phyloP scores from a whole-genome alignment of 345 rosid genomes.

The Xanthoceras sorbifolium region DNA sequence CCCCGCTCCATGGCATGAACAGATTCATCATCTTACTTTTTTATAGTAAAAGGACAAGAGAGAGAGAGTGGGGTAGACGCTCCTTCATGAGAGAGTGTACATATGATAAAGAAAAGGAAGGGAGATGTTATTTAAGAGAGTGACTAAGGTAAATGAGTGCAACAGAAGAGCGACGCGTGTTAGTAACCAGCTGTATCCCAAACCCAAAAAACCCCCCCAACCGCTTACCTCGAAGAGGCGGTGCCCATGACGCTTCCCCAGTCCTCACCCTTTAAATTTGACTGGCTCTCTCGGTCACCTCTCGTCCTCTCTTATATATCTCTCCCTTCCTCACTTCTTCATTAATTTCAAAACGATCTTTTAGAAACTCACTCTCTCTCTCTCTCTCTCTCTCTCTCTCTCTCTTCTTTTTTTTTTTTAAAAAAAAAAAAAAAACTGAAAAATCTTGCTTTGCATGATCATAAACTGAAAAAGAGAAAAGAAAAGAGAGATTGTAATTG shows the following conservation, averaged over 20 bases:
- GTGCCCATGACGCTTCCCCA: slow-evolving; percentile 40
- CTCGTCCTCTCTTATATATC: slow-evolving; percentile 30
- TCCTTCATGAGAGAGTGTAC: slow-evolving; percentile 20
- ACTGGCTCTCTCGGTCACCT: slow-evolving; percentile 49
- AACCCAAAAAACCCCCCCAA: slow-evolving; percentile 35
- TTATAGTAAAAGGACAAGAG: not conserved
- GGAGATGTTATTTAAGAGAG: slow-evolving; percentile 22
- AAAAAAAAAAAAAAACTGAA: not conserved
- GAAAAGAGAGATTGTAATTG: not conserved
- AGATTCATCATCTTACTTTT: not conserved
- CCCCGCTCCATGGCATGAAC: slow-evolving; percentile 19
- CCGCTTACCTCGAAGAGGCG: slow-evolving; percentile 66
- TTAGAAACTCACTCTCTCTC: slow-evolving; percentile 19
- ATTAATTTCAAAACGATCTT: not conserved
- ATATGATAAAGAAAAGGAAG: not conserved
- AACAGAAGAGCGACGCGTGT: slow-evolving; percentile 68
- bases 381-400: too few species aligned
- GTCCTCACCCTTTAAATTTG: slow-evolving; percentile 7
- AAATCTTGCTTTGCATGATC: slow-evolving; percentile 13
- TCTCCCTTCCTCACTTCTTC: not conserved
- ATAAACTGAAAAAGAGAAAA: slow-evolving; percentile 4
- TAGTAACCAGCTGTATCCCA: slow-evolving; percentile 79
- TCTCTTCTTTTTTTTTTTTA: too few species aligned
- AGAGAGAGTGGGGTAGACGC: slow-evolving; percentile 51
- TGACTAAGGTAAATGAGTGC: slow-evolving; percentile 39